Evolutionary conservation across 345 rosid species (phyloP).

Genomic region (Populus ilicifolia): DNA sequence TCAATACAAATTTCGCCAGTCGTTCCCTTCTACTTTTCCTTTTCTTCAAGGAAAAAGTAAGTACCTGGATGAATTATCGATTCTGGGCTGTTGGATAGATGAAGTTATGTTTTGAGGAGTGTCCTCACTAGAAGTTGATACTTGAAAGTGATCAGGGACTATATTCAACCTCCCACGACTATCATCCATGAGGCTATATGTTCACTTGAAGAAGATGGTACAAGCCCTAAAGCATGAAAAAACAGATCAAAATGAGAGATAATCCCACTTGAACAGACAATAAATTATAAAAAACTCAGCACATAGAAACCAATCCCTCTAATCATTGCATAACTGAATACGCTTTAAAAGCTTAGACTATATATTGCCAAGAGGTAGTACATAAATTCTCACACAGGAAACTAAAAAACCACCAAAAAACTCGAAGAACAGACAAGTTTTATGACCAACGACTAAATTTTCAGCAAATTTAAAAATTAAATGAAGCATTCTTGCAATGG

Average conservation of each 20-base stretch:
- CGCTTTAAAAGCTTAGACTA: background rate
- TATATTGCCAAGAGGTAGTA: background rate
- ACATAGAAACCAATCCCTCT: background rate
- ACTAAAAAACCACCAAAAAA: background rate
- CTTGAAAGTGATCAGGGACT: slow-evolving; percentile 66
- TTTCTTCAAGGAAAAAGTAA: slow-evolving; percentile 1
- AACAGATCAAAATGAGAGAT: background rate
- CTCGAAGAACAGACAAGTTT: background rate
- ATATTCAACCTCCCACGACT: slow-evolving; percentile 55
- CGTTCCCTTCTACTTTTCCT: background rate
- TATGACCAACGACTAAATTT: background rate
- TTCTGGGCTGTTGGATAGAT: slow-evolving; percentile 37
- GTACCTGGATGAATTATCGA: slow-evolving; percentile 45
- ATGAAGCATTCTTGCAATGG: background rate
- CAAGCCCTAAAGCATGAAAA: background rate
- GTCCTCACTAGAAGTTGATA: slow-evolving; percentile 37
- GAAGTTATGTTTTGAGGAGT: slow-evolving; percentile 34
- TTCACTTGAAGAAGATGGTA: slow-evolving; percentile 8
- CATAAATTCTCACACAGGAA: background rate
- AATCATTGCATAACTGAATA: background rate
- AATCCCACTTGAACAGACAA: background rate
- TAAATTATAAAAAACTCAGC: background rate
- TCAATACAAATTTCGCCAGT: slow-evolving; percentile 16
- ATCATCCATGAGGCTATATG: slow-evolving; percentile 65
- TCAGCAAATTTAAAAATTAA: background rate